A percentile compares a stretch with the other conserved stretches of the same genome.
Conservation (phyloP, 169 alveolate species). For the Plasmodium vivax region DNA sequence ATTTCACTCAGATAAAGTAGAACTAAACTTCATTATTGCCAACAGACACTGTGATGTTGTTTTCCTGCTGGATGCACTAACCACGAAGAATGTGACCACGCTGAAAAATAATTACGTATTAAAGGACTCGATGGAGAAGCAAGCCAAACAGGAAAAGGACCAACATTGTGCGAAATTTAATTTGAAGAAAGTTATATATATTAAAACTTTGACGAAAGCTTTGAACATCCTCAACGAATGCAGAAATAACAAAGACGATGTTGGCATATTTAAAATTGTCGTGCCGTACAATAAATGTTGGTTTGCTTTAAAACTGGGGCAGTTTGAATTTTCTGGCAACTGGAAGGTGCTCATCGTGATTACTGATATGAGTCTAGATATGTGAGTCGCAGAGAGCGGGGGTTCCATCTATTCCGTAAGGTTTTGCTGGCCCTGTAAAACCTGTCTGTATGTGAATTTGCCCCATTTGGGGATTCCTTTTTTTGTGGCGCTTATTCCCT, state of each 20-base stretch:
- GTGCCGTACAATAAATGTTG: constrained; percentile 67
- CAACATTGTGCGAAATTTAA: not conserved
- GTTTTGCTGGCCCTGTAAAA: not conserved
- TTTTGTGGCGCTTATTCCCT: not conserved
- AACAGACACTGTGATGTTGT: constrained; percentile 60
- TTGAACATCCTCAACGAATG: constrained; percentile 68
- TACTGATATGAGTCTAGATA: constrained; percentile 35
- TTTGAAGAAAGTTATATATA: constrained; percentile 49
- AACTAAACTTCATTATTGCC: constrained; percentile 22
- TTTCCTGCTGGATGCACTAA: constrained; percentile 46
- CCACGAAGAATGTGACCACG: constrained; percentile 47
- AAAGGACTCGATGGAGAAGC: constrained; percentile 32
- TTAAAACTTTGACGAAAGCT: constrained; percentile 65
- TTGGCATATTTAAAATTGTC: constrained; percentile 61
- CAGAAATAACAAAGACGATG: constrained; percentile 73
- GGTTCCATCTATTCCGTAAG: not conserved
- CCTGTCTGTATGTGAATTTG: not conserved
- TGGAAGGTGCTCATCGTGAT: constrained; percentile 64
- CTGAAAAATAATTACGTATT: constrained; percentile 64
- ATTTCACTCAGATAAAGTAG: constrained; percentile 42
- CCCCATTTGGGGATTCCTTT: not conserved
- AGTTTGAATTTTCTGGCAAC: constrained; percentile 69
- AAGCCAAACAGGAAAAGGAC: constrained; percentile 1
- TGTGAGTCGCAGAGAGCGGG: not conserved
- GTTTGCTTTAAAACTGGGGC: constrained; percentile 73